Base-by-base conservation (phyloP, 2,329 filamentous ascomycete genomes). In the Xenoacremonium recifei region DNA sequence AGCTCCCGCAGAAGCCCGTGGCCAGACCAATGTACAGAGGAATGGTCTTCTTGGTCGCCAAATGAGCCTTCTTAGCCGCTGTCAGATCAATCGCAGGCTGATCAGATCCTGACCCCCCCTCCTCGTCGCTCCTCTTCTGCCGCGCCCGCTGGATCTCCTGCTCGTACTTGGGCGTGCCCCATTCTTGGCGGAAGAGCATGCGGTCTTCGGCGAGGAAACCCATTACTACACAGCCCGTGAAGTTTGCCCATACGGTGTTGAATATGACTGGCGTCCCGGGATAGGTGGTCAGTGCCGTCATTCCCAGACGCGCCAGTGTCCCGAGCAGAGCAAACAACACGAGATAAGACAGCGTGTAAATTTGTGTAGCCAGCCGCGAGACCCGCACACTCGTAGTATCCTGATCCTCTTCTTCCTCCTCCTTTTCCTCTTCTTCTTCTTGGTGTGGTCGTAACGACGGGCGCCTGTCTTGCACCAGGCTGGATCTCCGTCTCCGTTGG, bases 1-100 rank as follows among this genome's bases (percentile, higher is more conserved):
- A 88, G 51, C 87, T 91, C 48, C 92, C 89, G 57, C 89, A 95
- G 64, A 93, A 93, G 10, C 87, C 92, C 0, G 87, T 95, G 0
- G 88, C 80, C 5, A 96, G 78, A 37, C 87, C 91, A 44, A 95
- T 85, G 60, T 95, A 96, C 1, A 96, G 72, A 0, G 92, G 91
- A 20, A 95, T 86, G 0, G 87, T 87, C 70, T 95, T 95, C 62
- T 96, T 96, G 20, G 73, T 68, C 5, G 81, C 72, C 27, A 76
- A 63, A 58, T 87, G 80, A 2, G 73, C 73, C 58, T 84, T 78
- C 53, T 75, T 77, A 4, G 71, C 72, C 3, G 71, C 68, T 6
- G 63, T 61, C 4, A 73, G 51, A 41, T 75, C 66, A 13, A 67
- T 49, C 39, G 43, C 23, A 15, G 40, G 44, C 15, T 31, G 42